Evolutionary conservation across 148 eudicot species (phyloP).

Genomic region (Limonium bicolor): DNA sequence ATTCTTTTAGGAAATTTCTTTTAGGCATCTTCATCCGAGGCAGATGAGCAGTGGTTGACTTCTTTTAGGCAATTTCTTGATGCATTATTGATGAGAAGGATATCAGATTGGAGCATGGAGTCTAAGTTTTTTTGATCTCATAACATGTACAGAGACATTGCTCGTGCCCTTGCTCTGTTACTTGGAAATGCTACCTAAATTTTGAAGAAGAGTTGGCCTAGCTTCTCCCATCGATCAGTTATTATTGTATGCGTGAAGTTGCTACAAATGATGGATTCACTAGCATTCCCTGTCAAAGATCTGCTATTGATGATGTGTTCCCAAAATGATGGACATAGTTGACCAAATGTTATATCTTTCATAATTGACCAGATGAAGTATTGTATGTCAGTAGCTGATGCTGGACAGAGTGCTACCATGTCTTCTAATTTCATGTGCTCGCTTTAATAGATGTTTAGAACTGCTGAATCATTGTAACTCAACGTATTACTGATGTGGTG

Average conservation of each 20-base stretch:
- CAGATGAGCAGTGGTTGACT: slow-evolving; percentile 66
- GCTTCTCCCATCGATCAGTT: slow-evolving; percentile 81
- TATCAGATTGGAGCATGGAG: slow-evolving; percentile 87
- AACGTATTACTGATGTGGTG: no score
- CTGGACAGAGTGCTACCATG: slow-evolving; percentile 38
- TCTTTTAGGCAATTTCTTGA: slow-evolving; percentile 89
- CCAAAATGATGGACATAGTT: slow-evolving; percentile 69
- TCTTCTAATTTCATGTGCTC: slow-evolving; percentile 76
- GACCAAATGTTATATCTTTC: slow-evolving; percentile 49
- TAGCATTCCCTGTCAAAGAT: slow-evolving; percentile 91
- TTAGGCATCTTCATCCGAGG: slow-evolving; percentile 27
- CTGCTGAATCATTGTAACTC: no score
- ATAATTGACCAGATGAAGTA: slow-evolving; percentile 71
- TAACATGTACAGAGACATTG: slow-evolving; percentile 80
- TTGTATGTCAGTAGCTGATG: slow-evolving; percentile 35
- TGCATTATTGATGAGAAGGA: slow-evolving; percentile 71
- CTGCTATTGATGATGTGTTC: slow-evolving; percentile 86
- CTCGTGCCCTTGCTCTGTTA: slow-evolving; percentile 95
- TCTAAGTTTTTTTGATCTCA: slow-evolving; percentile 90
- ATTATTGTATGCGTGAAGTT: slow-evolving; percentile 58
- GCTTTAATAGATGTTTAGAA: no score
- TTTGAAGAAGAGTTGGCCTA: slow-evolving; percentile 75
- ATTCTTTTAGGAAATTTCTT: no score
- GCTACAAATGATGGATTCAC: slow-evolving; percentile 68
- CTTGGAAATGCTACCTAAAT: slow-evolving; percentile 64